A percentile compares a stretch with the other conserved stretches of the same genome.
Evolutionary conservation across 192 early-diverging fungal genomes (phyloP).

Genomic region (Podila epigama): DNA sequence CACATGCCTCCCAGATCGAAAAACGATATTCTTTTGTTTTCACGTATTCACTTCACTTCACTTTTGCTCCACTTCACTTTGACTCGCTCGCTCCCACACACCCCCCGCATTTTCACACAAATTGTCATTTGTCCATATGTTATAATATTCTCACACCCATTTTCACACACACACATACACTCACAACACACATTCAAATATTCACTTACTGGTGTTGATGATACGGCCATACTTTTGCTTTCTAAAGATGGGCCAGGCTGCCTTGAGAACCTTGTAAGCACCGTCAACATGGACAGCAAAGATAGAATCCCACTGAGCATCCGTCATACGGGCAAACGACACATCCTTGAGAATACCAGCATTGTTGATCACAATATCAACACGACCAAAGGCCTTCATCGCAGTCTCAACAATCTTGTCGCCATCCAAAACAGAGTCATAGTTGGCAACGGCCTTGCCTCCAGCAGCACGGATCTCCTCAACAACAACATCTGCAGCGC

Average conservation of each 20-base stretch:
- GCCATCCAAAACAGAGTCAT: conserved; percentile 97
- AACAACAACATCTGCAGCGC: conserved; percentile 94
- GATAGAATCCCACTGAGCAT: conserved; percentile 97
- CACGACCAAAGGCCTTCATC: conserved; percentile 90
- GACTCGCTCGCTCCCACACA: too few relatives aligned
- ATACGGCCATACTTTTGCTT: conserved; percentile 95
- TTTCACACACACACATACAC: too few relatives aligned
- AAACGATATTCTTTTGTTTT: too few relatives aligned
- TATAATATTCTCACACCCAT: background rate
- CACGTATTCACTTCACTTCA: too few relatives aligned
- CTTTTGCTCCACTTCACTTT: too few relatives aligned
- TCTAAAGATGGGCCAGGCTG: conserved; percentile 95
- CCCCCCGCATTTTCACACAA: too few relatives aligned
- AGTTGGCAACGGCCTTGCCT: conserved; percentile 95
- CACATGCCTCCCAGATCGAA: too few relatives aligned
- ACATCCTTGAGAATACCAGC: conserved; percentile 98
- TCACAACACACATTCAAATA: background rate
- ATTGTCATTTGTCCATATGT: too few relatives aligned
- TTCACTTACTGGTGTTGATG: conserved; percentile 52
- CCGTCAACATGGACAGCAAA: conserved; percentile 93
- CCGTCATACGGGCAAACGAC: conserved; percentile 95
- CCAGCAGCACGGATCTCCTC: conserved; percentile 78
- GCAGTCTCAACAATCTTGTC: conserved; percentile 98
- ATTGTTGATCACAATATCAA: conserved; percentile 98
- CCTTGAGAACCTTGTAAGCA: conserved; percentile 95